Evolutionary conservation across 345 rosid species (phyloP).

Genomic region (Pistacia atlantica): DNA sequence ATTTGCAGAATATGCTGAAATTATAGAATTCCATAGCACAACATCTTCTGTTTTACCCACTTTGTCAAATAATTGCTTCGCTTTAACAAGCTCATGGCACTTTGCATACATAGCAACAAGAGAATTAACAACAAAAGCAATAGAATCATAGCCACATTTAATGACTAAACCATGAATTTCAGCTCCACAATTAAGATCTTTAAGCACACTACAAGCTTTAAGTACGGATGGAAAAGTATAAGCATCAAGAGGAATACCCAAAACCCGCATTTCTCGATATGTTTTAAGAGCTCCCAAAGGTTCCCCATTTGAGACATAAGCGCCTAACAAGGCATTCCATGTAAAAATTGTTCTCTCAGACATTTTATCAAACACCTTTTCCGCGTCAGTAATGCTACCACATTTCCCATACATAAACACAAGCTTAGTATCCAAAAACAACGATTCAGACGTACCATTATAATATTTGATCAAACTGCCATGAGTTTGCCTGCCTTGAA

Average conservation of each 20-base stretch:
- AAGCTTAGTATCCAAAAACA: slow-evolving; percentile 64
- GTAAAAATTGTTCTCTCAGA: slow-evolving; percentile 54
- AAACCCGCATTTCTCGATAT: slow-evolving; percentile 49
- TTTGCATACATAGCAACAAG: slow-evolving; percentile 82
- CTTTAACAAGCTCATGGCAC: slow-evolving; percentile 59
- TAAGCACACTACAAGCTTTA: slow-evolving; percentile 61
- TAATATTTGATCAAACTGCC: slow-evolving; percentile 51
- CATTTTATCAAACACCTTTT: slow-evolving; percentile 70
- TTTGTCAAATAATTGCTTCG: slow-evolving; percentile 61
- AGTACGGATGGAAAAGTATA: slow-evolving; percentile 58
- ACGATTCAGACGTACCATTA: slow-evolving; percentile 12
- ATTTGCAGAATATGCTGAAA: slow-evolving; percentile 58
- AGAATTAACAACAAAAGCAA: slow-evolving; percentile 57
- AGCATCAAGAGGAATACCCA: slow-evolving; percentile 54
- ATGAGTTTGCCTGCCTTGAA: slow-evolving; percentile 57
- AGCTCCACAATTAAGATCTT: slow-evolving; percentile 46
- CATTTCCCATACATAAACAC: slow-evolving; percentile 74
- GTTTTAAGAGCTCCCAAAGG: slow-evolving; percentile 51
- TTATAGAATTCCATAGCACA: slow-evolving; percentile 79
- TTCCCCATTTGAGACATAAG: slow-evolving; percentile 56
- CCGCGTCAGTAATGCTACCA: slow-evolving; percentile 52
- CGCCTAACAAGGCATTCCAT: slow-evolving; percentile 84
- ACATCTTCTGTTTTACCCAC: slow-evolving; percentile 49
- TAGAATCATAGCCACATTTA: slow-evolving; percentile 48
- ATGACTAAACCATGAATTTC: slow-evolving; percentile 62